A percentile compares a stretch with the other conserved stretches of the same genome.
phyloP scores from a whole-genome alignment of 805 yeast species.

The Pichia sporocuriosa region DNA sequence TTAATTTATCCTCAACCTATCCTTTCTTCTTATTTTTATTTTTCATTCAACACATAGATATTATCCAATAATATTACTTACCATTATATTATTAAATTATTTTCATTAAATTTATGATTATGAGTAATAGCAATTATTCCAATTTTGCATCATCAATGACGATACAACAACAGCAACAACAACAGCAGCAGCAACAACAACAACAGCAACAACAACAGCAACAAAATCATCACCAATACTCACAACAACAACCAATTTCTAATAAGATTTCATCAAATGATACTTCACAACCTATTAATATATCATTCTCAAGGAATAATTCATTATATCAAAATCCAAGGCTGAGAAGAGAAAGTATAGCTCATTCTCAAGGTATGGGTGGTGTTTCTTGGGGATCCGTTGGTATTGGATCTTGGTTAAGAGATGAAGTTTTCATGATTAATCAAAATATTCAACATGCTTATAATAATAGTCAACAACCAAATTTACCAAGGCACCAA shows the following conservation, averaged over 20 bases:
- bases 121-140: neutral
- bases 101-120: neutral
- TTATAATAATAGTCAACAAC: constrained; percentile 13
- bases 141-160: constrained; percentile 25
- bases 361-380: constrained; percentile 97
- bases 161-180: too few relatives aligned
- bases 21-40: too few relatives aligned
- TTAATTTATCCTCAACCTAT: too few relatives aligned
- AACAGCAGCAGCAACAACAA: too few relatives aligned
- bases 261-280: constrained; percentile 10
- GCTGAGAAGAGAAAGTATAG: constrained; percentile 82
- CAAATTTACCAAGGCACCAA: constrained; percentile 14
- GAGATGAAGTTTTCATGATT: constrained; percentile 77
- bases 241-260: constrained; percentile 19
- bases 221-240: too few relatives aligned
- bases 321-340: constrained; percentile 38
- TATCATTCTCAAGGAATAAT: constrained; percentile 30
- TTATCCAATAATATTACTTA: too few relatives aligned
- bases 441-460: constrained; percentile 11
- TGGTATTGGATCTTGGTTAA: constrained; percentile 91
- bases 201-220: too few relatives aligned
- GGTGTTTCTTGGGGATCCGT: constrained; percentile 97
- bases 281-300: constrained; percentile 34
- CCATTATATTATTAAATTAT: too few relatives aligned
- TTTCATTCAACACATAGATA: too few relatives aligned